A percentile compares a stretch with the other conserved stretches of the same genome.
Conservation (phyloP, 176 grass and related monocot species). For the Dendrocalamus sinicus region DNA sequence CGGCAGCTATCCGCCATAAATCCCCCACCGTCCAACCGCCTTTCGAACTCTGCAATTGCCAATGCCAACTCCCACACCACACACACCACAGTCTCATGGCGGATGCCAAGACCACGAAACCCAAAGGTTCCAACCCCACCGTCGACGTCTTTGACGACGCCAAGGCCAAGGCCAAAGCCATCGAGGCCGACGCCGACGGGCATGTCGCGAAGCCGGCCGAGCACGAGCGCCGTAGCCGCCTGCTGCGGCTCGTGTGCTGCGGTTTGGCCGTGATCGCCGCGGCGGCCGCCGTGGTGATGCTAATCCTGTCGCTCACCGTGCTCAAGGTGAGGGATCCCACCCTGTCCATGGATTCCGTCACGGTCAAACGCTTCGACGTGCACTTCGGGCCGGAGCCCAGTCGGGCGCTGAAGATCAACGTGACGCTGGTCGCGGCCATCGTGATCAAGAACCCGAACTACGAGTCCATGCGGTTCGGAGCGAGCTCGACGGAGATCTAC, state of each 20-base stretch:
- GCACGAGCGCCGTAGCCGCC: background rate
- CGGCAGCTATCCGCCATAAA: slow-evolving; percentile 48
- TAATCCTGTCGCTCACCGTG: slow-evolving; percentile 58
- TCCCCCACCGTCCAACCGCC: slow-evolving; percentile 25
- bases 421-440: slow-evolving; percentile 45
- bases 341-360: slow-evolving; percentile 57
- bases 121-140: background rate
- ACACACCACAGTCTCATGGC: slow-evolving; percentile 25
- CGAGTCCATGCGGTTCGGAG: slow-evolving; percentile 57
- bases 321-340: slow-evolving; percentile 58
- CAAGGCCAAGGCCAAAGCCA: background rate
- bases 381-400: background rate
- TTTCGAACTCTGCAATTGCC: background rate
- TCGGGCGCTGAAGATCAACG: slow-evolving; percentile 53
- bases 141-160: background rate
- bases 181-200: background rate
- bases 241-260: slow-evolving; percentile 44
- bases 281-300: slow-evolving; percentile 41
- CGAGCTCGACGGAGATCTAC: slow-evolving; percentile 59
- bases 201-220: background rate
- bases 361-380: slow-evolving; percentile 26
- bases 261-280: slow-evolving; percentile 20
- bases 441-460: slow-evolving; percentile 62
- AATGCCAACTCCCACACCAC: slow-evolving; percentile 32
- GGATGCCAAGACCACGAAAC: slow-evolving; percentile 12